A percentile compares a stretch with the other conserved stretches of the same genome.
Evolutionary conservation across 257 asterid species (phyloP).

Genomic region (Apocynum venetum): DNA sequence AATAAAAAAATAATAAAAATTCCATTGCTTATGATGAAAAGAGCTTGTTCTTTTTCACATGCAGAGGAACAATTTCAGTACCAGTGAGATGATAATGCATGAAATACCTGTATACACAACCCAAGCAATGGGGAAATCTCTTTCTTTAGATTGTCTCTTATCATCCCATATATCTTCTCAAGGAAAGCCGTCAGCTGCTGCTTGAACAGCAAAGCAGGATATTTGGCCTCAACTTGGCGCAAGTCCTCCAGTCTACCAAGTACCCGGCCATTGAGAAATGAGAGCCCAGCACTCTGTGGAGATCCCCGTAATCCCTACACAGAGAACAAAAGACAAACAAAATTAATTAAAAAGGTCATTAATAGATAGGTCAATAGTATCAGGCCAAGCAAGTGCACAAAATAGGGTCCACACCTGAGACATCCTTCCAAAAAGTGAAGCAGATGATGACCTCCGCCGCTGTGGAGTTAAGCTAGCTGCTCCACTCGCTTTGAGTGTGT

Average conservation of each 20-base stretch:
- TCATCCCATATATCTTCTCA: constrained; percentile 96
- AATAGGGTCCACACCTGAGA: constrained; percentile 58
- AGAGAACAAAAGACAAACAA: constrained; percentile 17
- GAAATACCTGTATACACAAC: constrained; percentile 82
- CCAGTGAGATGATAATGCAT: not conserved
- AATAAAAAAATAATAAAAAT: too few relatives aligned
- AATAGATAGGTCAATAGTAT: constrained; percentile 14
- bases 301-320: constrained; percentile 84
- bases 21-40: not conserved
- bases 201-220: constrained; percentile 96
- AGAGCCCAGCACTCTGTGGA: constrained; percentile 87
- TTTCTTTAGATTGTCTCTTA: constrained; percentile 92
- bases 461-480: constrained; percentile 97
- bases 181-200: constrained; percentile 99
- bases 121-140: constrained; percentile 97
- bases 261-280: constrained; percentile 78
- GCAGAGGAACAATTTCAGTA: not conserved
- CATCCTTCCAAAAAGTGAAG: constrained; percentile 98
- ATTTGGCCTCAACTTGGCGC: constrained; percentile 98
- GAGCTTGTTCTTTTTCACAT: not conserved
- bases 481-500: constrained; percentile 95
- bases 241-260: constrained; percentile 91
- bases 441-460: constrained; percentile 88
- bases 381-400: not conserved
- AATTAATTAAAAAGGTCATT: constrained; percentile 18